A percentile compares a stretch with the other conserved stretches of the same genome.
Conservation (phyloP, 2,329 filamentous ascomycete genomes). For the Colletotrichum falcatum region DNA sequence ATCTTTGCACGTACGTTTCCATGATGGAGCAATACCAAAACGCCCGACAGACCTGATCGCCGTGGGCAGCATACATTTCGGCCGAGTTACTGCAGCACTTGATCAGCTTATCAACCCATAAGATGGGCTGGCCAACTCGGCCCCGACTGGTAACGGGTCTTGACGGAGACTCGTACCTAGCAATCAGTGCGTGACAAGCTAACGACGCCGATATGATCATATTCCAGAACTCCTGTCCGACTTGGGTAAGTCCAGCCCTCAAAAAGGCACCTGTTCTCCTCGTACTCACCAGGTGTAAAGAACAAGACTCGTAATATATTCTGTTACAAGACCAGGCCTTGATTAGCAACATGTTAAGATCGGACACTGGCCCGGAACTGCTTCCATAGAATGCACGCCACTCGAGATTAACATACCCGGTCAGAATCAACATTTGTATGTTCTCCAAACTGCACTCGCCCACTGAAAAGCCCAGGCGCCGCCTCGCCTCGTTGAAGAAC, state of each 20-base stretch:
- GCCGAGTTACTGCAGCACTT: constrained; percentile 51
- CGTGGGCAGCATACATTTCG: constrained; percentile 59
- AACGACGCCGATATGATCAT: constrained; percentile 66
- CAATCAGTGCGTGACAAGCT: constrained; percentile 67
- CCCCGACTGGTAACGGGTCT: not conserved
- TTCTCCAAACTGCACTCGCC: constrained; percentile 69
- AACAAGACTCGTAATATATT: constrained; percentile 66
- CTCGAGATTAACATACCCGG: constrained; percentile 57
- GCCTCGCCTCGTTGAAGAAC: constrained; percentile 72
- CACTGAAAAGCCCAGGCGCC: constrained; percentile 68
- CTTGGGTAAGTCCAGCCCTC: constrained; percentile 12
- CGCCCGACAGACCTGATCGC: constrained; percentile 64
- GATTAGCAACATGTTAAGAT: constrained; percentile 1
- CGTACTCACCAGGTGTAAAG: constrained; percentile 36
- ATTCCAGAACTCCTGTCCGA: constrained; percentile 68
- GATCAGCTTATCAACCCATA: not conserved
- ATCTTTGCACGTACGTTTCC: constrained; percentile 57
- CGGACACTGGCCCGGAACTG: not conserved
- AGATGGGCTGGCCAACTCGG: not conserved
- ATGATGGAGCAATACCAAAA: constrained; percentile 70
- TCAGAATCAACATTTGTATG: constrained; percentile 68
- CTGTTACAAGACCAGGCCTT: constrained; percentile 46
- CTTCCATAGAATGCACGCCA: not conserved
- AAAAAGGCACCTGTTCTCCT: not conserved
- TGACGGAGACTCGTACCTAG: constrained; percentile 55